Conservation (phyloP, 805 yeast species). For the Wickerhamomyces bovis region DNA sequence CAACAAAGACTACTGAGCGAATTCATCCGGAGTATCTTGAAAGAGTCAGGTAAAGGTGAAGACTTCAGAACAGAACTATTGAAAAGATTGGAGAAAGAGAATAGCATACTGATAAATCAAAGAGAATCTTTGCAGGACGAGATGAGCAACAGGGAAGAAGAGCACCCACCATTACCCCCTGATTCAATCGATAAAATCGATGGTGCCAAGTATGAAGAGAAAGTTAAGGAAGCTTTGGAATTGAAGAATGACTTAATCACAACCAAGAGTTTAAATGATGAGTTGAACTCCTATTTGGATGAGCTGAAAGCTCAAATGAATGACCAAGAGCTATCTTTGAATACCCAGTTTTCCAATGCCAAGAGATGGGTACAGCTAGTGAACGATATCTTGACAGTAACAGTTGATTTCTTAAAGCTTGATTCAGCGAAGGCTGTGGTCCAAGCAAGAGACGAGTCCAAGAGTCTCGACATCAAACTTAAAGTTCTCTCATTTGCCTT, state of each 20-base stretch:
- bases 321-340: constrained; percentile 2
- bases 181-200: not conserved
- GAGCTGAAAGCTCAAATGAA: constrained; percentile 17
- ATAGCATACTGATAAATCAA: constrained; percentile 13
- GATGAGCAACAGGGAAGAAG: constrained; percentile 8
- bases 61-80: constrained; percentile 19
- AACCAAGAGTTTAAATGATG: constrained; percentile 13
- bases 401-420: constrained; percentile 9
- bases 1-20: constrained; percentile 30
- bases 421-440: constrained; percentile 16
- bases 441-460: constrained; percentile 16
- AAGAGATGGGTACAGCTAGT: constrained; percentile 10
- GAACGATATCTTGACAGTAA: constrained; percentile 11
- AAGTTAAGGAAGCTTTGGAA: constrained; percentile 20
- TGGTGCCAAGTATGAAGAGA: constrained; percentile 12
- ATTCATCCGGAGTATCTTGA: constrained; percentile 17
- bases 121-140: constrained; percentile 15
- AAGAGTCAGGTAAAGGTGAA: constrained; percentile 15
- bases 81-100: constrained; percentile 18
- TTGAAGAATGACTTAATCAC: constrained; percentile 23
- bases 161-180: not conserved
- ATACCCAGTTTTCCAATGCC: constrained; percentile 2
- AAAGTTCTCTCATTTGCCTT: constrained; percentile 15
- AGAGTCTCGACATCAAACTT: constrained; percentile 19
- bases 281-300: constrained; percentile 21